Evolutionary conservation across 1,139 yeast genomes (phyloP), one percentile per base, ranked within the genome.

Genomic region (Spencermartinsiella ligniputridi): DNA sequence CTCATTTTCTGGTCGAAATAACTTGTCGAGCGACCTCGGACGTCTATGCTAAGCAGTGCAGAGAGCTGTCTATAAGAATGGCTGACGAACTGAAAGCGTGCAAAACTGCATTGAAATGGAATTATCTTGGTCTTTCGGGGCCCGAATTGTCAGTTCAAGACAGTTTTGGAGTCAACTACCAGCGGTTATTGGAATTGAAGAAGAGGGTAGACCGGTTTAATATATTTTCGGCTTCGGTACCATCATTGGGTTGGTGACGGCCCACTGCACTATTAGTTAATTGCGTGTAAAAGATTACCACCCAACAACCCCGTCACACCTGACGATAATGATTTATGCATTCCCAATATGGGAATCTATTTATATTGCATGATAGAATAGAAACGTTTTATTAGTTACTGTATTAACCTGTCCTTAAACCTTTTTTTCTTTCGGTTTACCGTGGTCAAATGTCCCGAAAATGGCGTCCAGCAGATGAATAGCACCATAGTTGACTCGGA

Each of bases 381-480:
- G n/a, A n/a, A n/a, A n/a, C n/a, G n/a, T n/a, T n/a, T n/a, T n/a
- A n/a, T n/a, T n/a, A n/a, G n/a, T n/a, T n/a, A n/a, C n/a, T n/a
- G n/a, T n/a, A n/a, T n/a, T n/a, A n/a, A n/a, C n/a, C n/a, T n/a
- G n/a, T n/a, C n/a, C n/a, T n/a, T n/a, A n/a, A n/a, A n/a, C n/a
- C n/a, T n/a, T n/a, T n/a, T n/a, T n/a, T 15, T 27, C 13, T 15
- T n/a, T 27, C 15, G 32, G 32, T n/a, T 27, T n/a, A n/a, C 32
- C 32, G 15, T 27, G 32, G 15, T 27, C 32, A 27, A 27, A 11
- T 9, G 58, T 54, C 1, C 50, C 49, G 33, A 51, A 54, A 15
- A 52, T 8, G 50, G 51, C 45, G 38, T 54, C 58, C 36, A 52
- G 42, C 13, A 54, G 21, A 1, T 57, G 56, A 21, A 54, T 32